Conservation (phyloP, 345 rosid species). For the Acer negundo region DNA sequence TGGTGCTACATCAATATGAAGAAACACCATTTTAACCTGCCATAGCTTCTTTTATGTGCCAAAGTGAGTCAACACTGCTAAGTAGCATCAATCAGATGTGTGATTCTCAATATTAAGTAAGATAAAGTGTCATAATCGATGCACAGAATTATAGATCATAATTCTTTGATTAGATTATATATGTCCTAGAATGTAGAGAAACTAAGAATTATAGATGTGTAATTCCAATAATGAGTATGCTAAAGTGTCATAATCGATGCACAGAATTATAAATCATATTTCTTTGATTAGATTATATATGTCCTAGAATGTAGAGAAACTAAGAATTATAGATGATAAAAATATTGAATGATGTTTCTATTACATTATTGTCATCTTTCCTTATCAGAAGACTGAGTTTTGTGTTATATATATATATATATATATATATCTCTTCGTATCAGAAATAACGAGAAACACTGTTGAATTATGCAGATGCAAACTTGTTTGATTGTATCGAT, state of each 20-base stretch:
- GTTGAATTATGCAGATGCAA: conserved; percentile 11
- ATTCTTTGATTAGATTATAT: not conserved
- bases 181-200: not conserved
- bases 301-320: not conserved
- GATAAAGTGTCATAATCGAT: not conserved
- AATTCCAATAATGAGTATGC: not conserved
- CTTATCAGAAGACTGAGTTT: too few relatives aligned
- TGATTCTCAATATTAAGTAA: not conserved
- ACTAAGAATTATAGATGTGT: not conserved
- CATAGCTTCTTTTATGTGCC: not conserved
- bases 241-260: not conserved
- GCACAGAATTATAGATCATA: not conserved
- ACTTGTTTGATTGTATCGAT: not conserved
- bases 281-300: not conserved
- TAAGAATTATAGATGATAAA: not conserved
- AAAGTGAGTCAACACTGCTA: too few relatives aligned
- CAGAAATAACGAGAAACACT: not conserved
- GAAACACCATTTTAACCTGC: not conserved
- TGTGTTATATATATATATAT: not conserved
- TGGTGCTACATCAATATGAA: not conserved
- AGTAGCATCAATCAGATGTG: not conserved
- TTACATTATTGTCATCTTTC: not conserved
- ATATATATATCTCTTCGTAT: too few relatives aligned
- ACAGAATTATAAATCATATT: not conserved
- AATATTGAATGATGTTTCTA: conserved; percentile 5